These are phyloP conservation scores for Eutypella sp. DNA, from an alignment of 2,329 filamentous ascomycete genomes.

Conservation along the genomic window DNA sequence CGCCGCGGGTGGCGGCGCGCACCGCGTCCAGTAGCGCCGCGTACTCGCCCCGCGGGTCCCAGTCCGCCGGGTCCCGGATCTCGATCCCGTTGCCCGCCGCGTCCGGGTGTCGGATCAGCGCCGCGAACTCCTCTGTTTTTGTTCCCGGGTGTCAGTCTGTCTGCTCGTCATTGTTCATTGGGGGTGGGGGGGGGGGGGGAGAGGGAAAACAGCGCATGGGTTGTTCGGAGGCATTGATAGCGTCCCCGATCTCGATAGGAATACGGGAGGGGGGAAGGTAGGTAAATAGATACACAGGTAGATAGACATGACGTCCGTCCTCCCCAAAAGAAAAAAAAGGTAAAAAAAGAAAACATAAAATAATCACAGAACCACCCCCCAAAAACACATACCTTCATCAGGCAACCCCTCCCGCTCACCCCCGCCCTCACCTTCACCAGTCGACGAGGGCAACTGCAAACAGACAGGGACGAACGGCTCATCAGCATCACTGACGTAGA, in stretches of 20 bases:
- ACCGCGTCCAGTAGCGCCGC: slow-evolving; percentile 64
- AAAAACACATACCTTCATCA: slow-evolving; percentile 50
- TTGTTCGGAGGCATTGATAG: too few relatives aligned
- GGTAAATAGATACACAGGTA: background rate
- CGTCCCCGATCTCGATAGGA: too few relatives aligned
- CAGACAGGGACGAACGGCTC: slow-evolving; percentile 78
- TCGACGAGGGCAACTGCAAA: too few relatives aligned
- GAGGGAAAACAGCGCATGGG: background rate
- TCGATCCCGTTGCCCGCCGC: slow-evolving; percentile 53
- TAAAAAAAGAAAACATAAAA: slow-evolving; percentile 3
- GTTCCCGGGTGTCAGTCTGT: slow-evolving; percentile 1
- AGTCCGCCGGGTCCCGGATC: slow-evolving; percentile 64
- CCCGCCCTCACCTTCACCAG: slow-evolving; percentile 42
- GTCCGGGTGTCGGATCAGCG: slow-evolving; percentile 56
- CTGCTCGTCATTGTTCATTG: background rate
- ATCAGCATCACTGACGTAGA: slow-evolving; percentile 78
- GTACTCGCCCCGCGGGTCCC: slow-evolving; percentile 71
- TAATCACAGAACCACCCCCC: slow-evolving; percentile 2
- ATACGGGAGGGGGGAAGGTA: background rate
- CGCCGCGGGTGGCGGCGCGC: slow-evolving; percentile 55
- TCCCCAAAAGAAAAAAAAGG: too few relatives aligned
- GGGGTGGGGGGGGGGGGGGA: background rate
- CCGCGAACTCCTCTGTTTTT: slow-evolving; percentile 60
- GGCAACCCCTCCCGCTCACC: slow-evolving; percentile 48
- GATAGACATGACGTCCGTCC: too few relatives aligned